Percentiles rank a stretch among this genome's conserved stretches.
These are phyloP conservation scores for Colletotrichum cuscutae DNA, from an alignment of 2,329 filamentous ascomycete species.

Conservation along the genomic window DNA sequence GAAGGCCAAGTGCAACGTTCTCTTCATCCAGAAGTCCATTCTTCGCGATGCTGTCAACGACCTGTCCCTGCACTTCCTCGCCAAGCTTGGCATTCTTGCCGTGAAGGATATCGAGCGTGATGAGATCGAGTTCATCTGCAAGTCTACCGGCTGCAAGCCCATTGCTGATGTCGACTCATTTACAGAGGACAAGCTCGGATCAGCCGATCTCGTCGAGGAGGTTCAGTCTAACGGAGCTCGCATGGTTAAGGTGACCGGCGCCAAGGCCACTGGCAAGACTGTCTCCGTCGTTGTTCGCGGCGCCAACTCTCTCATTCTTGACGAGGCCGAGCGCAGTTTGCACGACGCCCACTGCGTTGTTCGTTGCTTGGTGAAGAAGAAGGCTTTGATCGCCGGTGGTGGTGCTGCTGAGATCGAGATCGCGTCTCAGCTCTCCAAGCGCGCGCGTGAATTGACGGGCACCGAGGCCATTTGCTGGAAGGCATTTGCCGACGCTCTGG, in stretches of 20 bases:
- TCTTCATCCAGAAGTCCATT: conserved; percentile 98
- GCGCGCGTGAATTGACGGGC: conserved; percentile 84
- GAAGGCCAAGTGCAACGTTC: conserved; percentile 99
- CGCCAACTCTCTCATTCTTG: conserved; percentile 92
- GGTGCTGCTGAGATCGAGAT: conserved; percentile 98
- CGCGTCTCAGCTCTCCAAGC: conserved; percentile 84
- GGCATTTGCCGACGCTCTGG: conserved; percentile 96
- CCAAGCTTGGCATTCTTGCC: conserved; percentile 94
- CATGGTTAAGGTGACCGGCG: conserved; percentile 94
- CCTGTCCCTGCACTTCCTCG: conserved; percentile 94
- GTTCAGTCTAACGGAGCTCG: conserved; percentile 86
- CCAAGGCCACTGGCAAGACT: conserved; percentile 85
- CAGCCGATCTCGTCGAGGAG: conserved; percentile 94
- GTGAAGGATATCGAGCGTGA: conserved; percentile 99
- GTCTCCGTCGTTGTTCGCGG: conserved; percentile 95
- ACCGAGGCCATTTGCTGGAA: conserved; percentile 99
- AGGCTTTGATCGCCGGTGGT: conserved; percentile 96
- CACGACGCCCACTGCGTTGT: conserved; percentile 99
- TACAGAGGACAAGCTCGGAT: conserved; percentile 96
- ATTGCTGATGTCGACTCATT: conserved; percentile 99
- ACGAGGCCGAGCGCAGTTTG: conserved; percentile 95
- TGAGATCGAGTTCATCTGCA: conserved; percentile 99
- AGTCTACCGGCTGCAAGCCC: conserved; percentile 98
- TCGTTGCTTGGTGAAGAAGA: conserved; percentile 98
- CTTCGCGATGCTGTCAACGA: conserved; percentile 98